phyloP scores from a whole-genome alignment of 768 basidiomycete genomes.

The Trametes sanguinea region DNA sequence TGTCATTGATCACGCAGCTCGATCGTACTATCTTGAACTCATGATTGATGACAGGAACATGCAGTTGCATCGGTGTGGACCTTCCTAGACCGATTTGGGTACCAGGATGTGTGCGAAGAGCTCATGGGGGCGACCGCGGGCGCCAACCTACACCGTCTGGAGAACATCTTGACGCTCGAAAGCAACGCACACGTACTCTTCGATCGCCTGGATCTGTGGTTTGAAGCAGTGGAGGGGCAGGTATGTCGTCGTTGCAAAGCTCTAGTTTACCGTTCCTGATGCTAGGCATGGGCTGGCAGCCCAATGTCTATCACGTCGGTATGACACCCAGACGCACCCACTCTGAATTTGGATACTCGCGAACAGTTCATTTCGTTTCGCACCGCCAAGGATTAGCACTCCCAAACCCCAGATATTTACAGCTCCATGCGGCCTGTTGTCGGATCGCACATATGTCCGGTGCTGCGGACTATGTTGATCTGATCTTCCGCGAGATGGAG shows the following conservation, averaged over 20 bases:
- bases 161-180: slow-evolving; percentile 4
- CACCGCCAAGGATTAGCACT: background rate
- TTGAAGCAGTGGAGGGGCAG: background rate
- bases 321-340: background rate
- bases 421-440: background rate
- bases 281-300: background rate
- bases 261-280: background rate
- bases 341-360: background rate
- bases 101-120: background rate
- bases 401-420: slow-evolving; percentile 1
- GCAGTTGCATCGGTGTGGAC: background rate
- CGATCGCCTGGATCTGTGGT: background rate
- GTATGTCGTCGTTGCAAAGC: background rate
- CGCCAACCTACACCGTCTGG: background rate
- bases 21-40: background rate
- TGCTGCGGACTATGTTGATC: background rate
- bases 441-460: slow-evolving; percentile 2
- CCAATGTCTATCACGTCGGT: background rate
- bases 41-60: background rate
- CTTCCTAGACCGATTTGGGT: background rate
- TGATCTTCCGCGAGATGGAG: no score
- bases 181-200: background rate
- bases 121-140: background rate
- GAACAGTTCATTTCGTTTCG: background rate
- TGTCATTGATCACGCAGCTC: background rate